Base-by-base conservation (phyloP, 1,284 basidiomycete species). In the Ganoderma meredithae region DNA sequence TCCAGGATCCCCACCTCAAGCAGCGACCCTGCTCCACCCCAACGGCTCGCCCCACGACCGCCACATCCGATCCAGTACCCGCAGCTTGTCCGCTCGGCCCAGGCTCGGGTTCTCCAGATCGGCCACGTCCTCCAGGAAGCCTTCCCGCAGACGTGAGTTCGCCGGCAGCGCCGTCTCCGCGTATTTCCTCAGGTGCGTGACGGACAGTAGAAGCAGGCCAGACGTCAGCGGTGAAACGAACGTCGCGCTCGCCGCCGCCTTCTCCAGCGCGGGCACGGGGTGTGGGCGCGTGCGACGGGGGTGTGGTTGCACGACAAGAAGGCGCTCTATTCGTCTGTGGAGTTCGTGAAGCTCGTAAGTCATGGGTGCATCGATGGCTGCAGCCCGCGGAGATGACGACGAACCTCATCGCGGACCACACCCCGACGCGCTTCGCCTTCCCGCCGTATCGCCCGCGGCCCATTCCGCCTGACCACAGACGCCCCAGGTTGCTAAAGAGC, bases 1-100 rank as follows among this genome's bases (percentile, higher is more conserved):
- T 15, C 53, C 17, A 13, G 15, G 15, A 55, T 27, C 52, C 52
- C 27, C 52, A 17, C 10, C 41, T 74, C 70, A 70, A 44, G 67
- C 78, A 59, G 63, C 77, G 59, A 52, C 73, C 43, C 73, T 71
- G 22, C 77, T 75, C 91, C 90, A 92, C 31, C 86, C 88, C 7
- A 93, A 80, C 36, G 83, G 77, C 13, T 76, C 79, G 1, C 92
- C 89, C 95, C 95, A 98, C 68, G 88, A 91, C 71, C 92, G 88
- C 96, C 96, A 98, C 90, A 98, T 97, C 72, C 96, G 83, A 70
- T 96, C 90, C 5, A 98, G 84, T 5, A 96, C 91, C 61, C 84
- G 81, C 74, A 94, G 78, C 80, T 96, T 96, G 75, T 93, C 92
- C 49, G 83, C 82, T 56, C 90, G 83, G 10, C 86, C 86, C 61